These are phyloP conservation scores for Candida ortonii DNA, from an alignment of 805 yeast genomes.

Conservation along the genomic window DNA sequence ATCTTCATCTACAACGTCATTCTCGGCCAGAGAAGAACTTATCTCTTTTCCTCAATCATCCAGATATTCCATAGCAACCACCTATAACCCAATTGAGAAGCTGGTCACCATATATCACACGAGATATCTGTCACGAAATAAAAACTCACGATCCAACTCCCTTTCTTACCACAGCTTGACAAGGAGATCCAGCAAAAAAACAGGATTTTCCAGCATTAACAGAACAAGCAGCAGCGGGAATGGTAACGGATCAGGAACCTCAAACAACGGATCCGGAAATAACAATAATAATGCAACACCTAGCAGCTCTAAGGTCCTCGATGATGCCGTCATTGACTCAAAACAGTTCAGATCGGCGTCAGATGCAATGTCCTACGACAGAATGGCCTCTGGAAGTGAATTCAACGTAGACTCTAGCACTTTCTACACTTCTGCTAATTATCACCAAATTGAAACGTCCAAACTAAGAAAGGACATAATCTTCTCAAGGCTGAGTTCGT, in stretches of 20 bases:
- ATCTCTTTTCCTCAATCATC: slow-evolving; percentile 49
- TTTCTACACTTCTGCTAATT: slow-evolving; percentile 19
- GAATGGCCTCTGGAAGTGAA: slow-evolving; percentile 44
- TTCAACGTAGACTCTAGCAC: slow-evolving; percentile 26
- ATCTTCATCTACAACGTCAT: slow-evolving; percentile 65
- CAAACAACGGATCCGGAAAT: slow-evolving; percentile 16
- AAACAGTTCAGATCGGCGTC: slow-evolving; percentile 37
- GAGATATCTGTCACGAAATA: slow-evolving; percentile 36
- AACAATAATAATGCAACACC: slow-evolving; percentile 34
- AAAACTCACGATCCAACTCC: slow-evolving; percentile 17
- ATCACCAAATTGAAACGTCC: slow-evolving; percentile 30
- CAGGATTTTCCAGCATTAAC: slow-evolving; percentile 23
- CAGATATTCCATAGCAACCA: slow-evolving; percentile 48
- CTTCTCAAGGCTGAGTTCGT: slow-evolving; percentile 56
- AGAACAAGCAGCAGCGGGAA: slow-evolving; percentile 23
- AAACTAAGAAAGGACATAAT: slow-evolving; percentile 62
- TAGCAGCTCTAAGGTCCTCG: slow-evolving; percentile 40
- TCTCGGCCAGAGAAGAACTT: slow-evolving; percentile 56
- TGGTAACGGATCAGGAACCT: not conserved
- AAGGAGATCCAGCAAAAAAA: slow-evolving; percentile 26
- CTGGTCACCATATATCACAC: slow-evolving; percentile 54
- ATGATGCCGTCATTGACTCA: slow-evolving; percentile 26
- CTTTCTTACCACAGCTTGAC: slow-evolving; percentile 14
- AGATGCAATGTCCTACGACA: slow-evolving; percentile 40
- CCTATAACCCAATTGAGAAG: slow-evolving; percentile 47